phyloP scores from a whole-genome alignment of 169 alveolate genomes.

The Plasmodium berghei region DNA sequence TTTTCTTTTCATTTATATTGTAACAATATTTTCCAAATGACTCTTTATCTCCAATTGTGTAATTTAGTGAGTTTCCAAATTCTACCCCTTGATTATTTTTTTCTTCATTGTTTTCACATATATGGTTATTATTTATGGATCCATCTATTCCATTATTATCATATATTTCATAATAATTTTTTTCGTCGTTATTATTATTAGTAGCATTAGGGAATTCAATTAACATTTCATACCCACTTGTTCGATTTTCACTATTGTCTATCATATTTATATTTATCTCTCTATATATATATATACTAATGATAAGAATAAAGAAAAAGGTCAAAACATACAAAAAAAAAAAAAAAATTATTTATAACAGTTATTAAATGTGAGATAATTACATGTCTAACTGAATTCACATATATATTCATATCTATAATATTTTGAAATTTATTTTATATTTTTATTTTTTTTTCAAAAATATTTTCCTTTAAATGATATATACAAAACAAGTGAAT shows the following conservation, averaged over 20 bases:
- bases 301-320: not conserved
- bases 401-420: too few species aligned
- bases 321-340: not conserved
- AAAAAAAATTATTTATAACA: not conserved
- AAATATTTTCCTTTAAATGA: too few species aligned
- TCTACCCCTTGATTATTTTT: not conserved
- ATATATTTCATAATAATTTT: conserved; percentile 23
- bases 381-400: too few species aligned
- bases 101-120: not conserved
- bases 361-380: too few species aligned
- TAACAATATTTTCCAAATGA: not conserved
- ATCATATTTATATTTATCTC: conserved; percentile 9
- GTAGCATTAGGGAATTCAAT: not conserved
- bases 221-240: conserved; percentile 28
- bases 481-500: too few species aligned
- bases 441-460: too few species aligned
- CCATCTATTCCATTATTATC: conserved; percentile 7
- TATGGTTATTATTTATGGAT: not conserved
- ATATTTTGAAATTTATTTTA: too few species aligned
- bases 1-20: conserved; percentile 2
- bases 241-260: not conserved
- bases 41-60: conserved; percentile 9
- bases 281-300: not conserved
- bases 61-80: conserved; percentile 46
- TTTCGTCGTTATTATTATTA: not conserved